phyloP scores from a whole-genome alignment of 2,329 filamentous ascomycete species.

The Balansia obtecta region DNA sequence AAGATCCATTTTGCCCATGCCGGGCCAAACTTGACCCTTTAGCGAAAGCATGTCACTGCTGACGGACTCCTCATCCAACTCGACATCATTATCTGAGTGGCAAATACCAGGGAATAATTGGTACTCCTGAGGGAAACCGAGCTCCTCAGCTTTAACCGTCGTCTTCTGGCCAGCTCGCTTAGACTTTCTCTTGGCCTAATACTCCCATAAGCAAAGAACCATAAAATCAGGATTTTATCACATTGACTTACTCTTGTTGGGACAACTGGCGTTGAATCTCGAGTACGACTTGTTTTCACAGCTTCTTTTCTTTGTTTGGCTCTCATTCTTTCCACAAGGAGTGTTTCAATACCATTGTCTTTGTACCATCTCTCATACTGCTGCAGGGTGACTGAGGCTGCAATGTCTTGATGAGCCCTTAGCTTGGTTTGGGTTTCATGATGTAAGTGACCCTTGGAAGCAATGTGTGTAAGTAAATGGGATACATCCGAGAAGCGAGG shows the following conservation, averaged over 20 bases:
- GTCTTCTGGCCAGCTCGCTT: conserved; percentile 13
- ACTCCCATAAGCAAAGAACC: neutral
- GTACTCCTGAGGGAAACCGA: conserved; percentile 14
- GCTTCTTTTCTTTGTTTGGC: conserved; percentile 59
- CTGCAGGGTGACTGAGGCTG: conserved; percentile 49
- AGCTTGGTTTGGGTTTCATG: conserved; percentile 74
- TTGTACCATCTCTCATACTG: conserved; percentile 71
- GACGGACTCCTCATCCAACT: conserved; percentile 15
- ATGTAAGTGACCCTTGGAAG: conserved; percentile 84
- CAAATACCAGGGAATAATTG: conserved; percentile 18
- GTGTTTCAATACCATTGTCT: conserved; percentile 52
- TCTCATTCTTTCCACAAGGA: conserved; percentile 67
- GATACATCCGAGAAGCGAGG: conserved; percentile 82
- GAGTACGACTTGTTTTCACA: conserved; percentile 36
- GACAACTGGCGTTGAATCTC: conserved; percentile 10
- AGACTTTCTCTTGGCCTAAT: conserved; percentile 18
- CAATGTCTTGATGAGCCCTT: conserved; percentile 52
- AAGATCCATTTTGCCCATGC: conserved; percentile 73
- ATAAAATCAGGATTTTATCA: neutral
- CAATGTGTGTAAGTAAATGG: conserved; percentile 82
- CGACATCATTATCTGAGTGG: conserved; percentile 16
- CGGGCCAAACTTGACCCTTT: conserved; percentile 63
- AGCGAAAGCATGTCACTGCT: conserved; percentile 29
- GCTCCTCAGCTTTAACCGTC: conserved; percentile 18
- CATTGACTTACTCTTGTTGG: conserved; percentile 13